Evolutionary conservation across 1,284 basidiomycete species (phyloP), one percentile per base, ranked within the genome.

Genomic region (Ganoderma lucidum): DNA sequence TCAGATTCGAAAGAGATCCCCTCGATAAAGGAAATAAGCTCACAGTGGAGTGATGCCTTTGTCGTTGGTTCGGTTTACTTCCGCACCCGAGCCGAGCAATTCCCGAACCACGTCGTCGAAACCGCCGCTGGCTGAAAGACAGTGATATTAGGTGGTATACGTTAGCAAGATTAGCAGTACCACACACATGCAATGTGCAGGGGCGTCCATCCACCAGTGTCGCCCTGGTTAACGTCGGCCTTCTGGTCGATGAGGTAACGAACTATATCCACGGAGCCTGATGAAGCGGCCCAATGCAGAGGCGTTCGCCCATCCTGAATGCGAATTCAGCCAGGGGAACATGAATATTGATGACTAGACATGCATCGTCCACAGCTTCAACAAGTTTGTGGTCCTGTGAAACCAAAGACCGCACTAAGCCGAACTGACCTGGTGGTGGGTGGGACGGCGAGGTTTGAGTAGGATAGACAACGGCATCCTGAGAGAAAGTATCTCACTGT

Each of bases 1-100:
- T 53, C 6, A 39, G 42, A 48, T 76, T 28, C 4, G 75, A 61
- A 15, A 51, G 67, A 72, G 41, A 69, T 35, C 14, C 35, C 19
- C 30, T 35, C 70, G 69, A 58, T 23, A 12, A 6, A 62, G 19
- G 3, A 39, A 41, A 44, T 60, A 44, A 66, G n/a, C 93, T 81
- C 79, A 96, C 95, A 98, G 80, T 61, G 96, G 88, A 5, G 94
- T 96, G 68, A 96, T 84, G 14, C 96, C 96, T 81, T 97, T 97
- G 76, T 92, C 90, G 77, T 96, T 98, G 71, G 83, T 87, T 74
- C 88, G 88, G 72, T 93, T 93, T 61, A 96, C 89, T 78, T 96
- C 88, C 59, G 95, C 95, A 12, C 95, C 96, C 45, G 93, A 91
- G 61, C 94, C 92, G 48, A 97, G 81, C 41, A 98, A 84, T 79